Base-by-base conservation (phyloP, 495 filamentous ascomycete genomes). In the Ascobolus immersus region DNA sequence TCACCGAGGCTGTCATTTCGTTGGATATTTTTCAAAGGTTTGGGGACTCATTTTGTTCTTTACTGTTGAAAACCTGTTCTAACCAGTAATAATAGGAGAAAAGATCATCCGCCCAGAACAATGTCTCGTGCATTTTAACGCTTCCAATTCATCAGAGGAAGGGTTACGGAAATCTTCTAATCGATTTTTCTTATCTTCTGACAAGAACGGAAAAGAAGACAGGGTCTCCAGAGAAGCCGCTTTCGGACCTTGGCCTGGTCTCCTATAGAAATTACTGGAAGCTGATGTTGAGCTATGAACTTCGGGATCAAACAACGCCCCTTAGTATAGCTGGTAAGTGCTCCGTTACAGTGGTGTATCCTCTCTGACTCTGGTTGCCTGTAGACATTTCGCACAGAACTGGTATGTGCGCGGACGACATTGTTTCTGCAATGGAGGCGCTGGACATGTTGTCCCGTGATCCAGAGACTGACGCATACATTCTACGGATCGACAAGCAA, bases 241-340 rank as follows among this genome's bases (percentile, higher is more conserved):
- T 96, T 4, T 94, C 86, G 0, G 86, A 96, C 52, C 89, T 96
- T 77, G 86, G 86, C 1, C 55, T 96, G 22, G 80, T 94, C 1
- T 92, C 82, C 2, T 96, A 96, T 47, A 70, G 89, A 12, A 92
- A 86, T 41, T 96, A 96, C 49, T 96, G 86, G 86, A 67, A 84
- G 24, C 57, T 90, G 11, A 59, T 89, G 8, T 57, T 94, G 22
- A 92, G 81, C 45, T 77, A 86, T 39, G 65, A 89, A 23, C 58
- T 89, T 4, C 52, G 63, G 0, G 52, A 74, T 38, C 65, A 73
- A 48, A 71, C 64, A 28, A 58, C 61, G 2, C 57, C 77, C 2
- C 41, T 79, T n/a, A 49, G 46, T 29, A 45, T 50, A 19, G 42
- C 34, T 19, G 37, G 37, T 39, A 18, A 17, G 37, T 19, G 10